Evolutionary conservation across 2,329 filamentous ascomycete genomes (phyloP).

Genomic region (Immersiporthe knoxdaviesiana): DNA sequence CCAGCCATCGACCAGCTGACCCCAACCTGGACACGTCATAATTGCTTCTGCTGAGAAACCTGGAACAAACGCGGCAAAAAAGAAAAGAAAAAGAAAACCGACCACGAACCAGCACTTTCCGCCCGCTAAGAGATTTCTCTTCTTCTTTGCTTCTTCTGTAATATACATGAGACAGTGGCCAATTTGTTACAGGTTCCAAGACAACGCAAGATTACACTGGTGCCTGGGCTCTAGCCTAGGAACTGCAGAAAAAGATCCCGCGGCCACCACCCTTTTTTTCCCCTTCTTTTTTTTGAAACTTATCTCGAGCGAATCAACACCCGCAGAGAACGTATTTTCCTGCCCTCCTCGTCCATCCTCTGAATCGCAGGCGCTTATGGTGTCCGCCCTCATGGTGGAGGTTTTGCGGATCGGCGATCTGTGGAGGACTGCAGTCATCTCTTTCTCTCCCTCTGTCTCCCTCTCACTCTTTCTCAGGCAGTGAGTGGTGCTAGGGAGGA

Average conservation of each 20-base stretch:
- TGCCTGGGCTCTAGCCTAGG: neutral
- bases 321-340: neutral
- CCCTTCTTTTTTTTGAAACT: neutral
- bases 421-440: neutral
- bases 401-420: neutral
- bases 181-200: neutral
- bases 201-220: neutral
- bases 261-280: neutral
- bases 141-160: constrained; percentile 2
- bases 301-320: constrained; percentile 1
- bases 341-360: neutral
- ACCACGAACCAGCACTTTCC: neutral
- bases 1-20: neutral
- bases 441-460: neutral
- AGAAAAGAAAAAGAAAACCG: neutral
- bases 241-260: neutral
- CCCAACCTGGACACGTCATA: neutral
- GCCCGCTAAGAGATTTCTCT: neutral
- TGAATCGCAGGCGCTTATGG: neutral
- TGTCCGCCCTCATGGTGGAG: neutral
- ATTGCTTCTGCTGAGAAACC: neutral
- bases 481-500: neutral
- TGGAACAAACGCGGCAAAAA: neutral
- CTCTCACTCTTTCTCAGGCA: no score
- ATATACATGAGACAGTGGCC: neutral